Conservation (phyloP, 768 basidiomycete genomes). For the Tremella mesenterica region DNA sequence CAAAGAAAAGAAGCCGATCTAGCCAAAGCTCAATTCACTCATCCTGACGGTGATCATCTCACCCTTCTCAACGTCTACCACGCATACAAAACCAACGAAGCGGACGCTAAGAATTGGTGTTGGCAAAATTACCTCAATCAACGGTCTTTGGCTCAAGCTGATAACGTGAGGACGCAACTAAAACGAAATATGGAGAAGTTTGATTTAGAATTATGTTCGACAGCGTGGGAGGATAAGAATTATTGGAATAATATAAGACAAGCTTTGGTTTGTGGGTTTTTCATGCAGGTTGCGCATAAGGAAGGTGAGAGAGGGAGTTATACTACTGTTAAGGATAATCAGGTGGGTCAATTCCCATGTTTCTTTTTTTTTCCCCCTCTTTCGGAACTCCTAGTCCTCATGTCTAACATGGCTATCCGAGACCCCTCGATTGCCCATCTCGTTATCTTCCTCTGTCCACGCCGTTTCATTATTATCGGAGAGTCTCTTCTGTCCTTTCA, state of each 20-base stretch:
- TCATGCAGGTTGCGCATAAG: conserved; percentile 96
- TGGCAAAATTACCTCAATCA: conserved; percentile 81
- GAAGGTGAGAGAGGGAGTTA: conserved; percentile 83
- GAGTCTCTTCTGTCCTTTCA: too few species aligned
- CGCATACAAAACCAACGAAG: conserved; percentile 67
- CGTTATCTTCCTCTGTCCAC: neutral
- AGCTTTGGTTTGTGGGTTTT: conserved; percentile 84
- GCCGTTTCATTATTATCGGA: too few species aligned
- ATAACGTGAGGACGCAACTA: conserved; percentile 84
- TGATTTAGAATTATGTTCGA: conserved; percentile 66
- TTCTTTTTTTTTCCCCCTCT: conserved; percentile 13
- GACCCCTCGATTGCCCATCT: neutral
- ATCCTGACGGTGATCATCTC: conserved; percentile 94
- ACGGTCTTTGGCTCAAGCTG: conserved; percentile 77
- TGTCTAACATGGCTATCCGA: neutral
- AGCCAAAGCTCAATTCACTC: conserved; percentile 75
- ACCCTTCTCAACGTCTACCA: conserved; percentile 94
- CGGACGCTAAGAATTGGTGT: conserved; percentile 71
- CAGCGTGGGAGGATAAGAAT: conserved; percentile 58
- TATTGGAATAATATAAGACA: conserved; percentile 67
- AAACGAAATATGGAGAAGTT: conserved; percentile 84
- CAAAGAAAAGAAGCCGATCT: conserved; percentile 83
- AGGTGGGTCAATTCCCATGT: conserved; percentile 49
- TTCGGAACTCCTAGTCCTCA: conserved; percentile 2
- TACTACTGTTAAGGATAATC: conserved; percentile 88